Evolutionary conservation across 2,329 filamentous ascomycete genomes (phyloP).

Genomic region (Rhynchosporium secalis): DNA sequence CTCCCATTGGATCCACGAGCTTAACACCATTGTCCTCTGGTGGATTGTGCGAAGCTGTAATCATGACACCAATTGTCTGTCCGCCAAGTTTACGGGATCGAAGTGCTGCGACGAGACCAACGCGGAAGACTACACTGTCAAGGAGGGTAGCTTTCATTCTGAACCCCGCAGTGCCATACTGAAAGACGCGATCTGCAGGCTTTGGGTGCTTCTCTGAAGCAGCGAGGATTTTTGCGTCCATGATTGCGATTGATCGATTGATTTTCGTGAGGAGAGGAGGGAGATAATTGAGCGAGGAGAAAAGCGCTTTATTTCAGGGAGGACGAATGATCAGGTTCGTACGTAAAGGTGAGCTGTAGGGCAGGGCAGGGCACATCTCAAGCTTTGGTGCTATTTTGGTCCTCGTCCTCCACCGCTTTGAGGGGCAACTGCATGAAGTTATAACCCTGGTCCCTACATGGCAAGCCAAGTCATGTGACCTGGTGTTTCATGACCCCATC

Average conservation of each 20-base stretch:
- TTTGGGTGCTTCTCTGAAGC: constrained; percentile 65
- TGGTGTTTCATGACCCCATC: not conserved
- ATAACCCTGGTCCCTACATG: not conserved
- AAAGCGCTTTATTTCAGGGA: not conserved
- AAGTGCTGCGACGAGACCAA: constrained; percentile 84
- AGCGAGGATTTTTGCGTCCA: constrained; percentile 54
- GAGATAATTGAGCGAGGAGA: not conserved
- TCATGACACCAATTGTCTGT: constrained; percentile 94
- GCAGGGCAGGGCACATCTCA: constrained; percentile 7
- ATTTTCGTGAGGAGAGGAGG: constrained; percentile 1
- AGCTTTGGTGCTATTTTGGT: not conserved
- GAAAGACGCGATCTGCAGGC: constrained; percentile 54
- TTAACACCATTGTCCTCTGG: constrained; percentile 90
- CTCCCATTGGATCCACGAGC: constrained; percentile 94
- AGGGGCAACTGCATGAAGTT: constrained; percentile 7
- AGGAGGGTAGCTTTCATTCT: constrained; percentile 76
- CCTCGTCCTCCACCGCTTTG: constrained; percentile 4
- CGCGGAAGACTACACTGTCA: constrained; percentile 88
- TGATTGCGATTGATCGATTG: constrained; percentile 38
- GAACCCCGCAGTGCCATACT: constrained; percentile 68
- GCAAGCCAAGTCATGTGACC: not conserved
- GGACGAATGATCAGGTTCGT: constrained; percentile 11
- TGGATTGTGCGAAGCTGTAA: constrained; percentile 91
- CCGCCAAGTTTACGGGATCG: constrained; percentile 87
- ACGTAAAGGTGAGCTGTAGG: not conserved